Conservation (phyloP, 495 filamentous ascomycete species). For the Schizothecium vesticola region DNA sequence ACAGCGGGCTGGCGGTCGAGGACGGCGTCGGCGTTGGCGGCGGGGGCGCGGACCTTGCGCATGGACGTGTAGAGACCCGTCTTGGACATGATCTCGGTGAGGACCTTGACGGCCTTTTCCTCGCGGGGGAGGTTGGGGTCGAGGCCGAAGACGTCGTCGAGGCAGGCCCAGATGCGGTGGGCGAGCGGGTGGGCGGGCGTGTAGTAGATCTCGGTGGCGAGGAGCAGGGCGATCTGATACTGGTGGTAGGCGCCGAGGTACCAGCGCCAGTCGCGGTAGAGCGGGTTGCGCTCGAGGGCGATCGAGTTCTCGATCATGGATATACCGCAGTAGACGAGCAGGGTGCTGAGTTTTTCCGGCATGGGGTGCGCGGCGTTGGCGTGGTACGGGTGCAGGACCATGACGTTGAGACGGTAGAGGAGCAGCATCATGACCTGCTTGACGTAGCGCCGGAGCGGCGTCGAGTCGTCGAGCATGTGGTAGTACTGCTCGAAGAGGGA, state of each 20-base stretch:
- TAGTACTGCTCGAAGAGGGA: slow-evolving; percentile 56
- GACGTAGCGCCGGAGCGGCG: slow-evolving; percentile 55
- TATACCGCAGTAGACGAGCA: slow-evolving; percentile 49
- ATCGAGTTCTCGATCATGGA: slow-evolving; percentile 56
- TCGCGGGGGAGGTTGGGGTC: slow-evolving; percentile 41
- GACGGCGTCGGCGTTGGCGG: slow-evolving; percentile 28
- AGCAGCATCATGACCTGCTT: slow-evolving; percentile 57
- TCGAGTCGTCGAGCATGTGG: slow-evolving; percentile 49
- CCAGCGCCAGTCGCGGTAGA: slow-evolving; percentile 51
- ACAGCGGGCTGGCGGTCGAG: slow-evolving; percentile 33
- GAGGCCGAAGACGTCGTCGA: slow-evolving; percentile 67
- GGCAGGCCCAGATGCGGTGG: slow-evolving; percentile 60
- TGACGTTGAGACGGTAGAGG: slow-evolving; percentile 56
- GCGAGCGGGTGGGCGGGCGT: slow-evolving; percentile 51
- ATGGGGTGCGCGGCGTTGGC: slow-evolving; percentile 49
- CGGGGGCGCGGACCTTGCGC: slow-evolving; percentile 45
- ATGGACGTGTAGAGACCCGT: slow-evolving; percentile 37
- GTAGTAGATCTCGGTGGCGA: slow-evolving; percentile 51
- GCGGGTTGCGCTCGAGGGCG: slow-evolving; percentile 49
- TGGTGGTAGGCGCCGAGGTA: slow-evolving; percentile 52
- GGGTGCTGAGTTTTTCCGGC: slow-evolving; percentile 37
- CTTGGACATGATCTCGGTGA: slow-evolving; percentile 38
- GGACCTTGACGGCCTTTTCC: slow-evolving; percentile 34
- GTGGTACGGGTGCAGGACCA: slow-evolving; percentile 61
- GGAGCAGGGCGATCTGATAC: slow-evolving; percentile 49